Conservation (phyloP, 176 grass and related monocot species). For the Triticum timopheevii region DNA sequence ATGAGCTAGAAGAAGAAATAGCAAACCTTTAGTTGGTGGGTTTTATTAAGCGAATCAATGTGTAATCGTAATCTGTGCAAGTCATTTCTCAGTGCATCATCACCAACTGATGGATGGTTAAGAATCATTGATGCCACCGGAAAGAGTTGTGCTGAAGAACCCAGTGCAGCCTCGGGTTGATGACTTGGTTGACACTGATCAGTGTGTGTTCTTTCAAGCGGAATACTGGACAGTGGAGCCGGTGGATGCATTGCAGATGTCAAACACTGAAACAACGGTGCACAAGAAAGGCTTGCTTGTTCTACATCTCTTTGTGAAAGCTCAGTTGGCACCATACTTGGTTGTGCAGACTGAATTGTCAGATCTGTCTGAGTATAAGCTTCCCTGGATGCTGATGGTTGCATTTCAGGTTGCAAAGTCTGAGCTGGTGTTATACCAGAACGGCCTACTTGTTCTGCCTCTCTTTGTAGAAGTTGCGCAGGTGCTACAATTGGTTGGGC, state of each 20-base stretch:
- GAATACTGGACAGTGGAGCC: background rate
- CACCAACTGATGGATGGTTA: slow-evolving; percentile 43
- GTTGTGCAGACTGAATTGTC: slow-evolving; percentile 21
- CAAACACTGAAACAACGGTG: slow-evolving; percentile 14
- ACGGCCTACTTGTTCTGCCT: no score
- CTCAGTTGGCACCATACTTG: slow-evolving; percentile 24
- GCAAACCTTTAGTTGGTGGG: slow-evolving; percentile 63
- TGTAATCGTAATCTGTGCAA: slow-evolving; percentile 30
- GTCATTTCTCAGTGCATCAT: slow-evolving; percentile 71
- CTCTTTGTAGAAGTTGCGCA: no score
- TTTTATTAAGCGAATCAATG: slow-evolving; percentile 44
- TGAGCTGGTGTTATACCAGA: background rate
- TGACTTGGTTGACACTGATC: no score
- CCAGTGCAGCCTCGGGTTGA: no score
- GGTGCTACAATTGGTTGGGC: no score
- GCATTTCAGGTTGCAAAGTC: slow-evolving; percentile 32
- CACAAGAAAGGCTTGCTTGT: background rate
- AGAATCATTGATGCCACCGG: slow-evolving; percentile 43
- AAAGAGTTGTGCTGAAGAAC: slow-evolving; percentile 44
- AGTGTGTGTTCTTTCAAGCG: slow-evolving; percentile 23
- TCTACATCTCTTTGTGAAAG: slow-evolving; percentile 1
- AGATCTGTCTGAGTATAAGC: background rate
- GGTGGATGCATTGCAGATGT: background rate
- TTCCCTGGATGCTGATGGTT: background rate
- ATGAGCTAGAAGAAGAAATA: background rate